These are phyloP conservation scores for Funneliformis geosporum DNA, from an alignment of 192 early-diverging fungal species.

Conservation along the genomic window DNA sequence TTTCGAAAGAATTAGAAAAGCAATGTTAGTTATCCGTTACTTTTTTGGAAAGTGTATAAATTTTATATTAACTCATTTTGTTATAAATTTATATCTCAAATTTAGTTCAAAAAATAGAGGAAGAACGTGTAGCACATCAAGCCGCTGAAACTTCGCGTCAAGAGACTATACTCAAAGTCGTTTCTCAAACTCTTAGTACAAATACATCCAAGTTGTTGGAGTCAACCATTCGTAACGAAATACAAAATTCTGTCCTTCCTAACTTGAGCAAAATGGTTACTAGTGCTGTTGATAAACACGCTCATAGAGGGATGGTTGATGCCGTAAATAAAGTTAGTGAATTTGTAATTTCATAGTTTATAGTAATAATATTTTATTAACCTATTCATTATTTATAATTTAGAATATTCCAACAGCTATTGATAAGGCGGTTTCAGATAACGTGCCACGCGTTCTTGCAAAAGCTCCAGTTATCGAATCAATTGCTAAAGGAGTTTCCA, in stretches of 20 bases:
- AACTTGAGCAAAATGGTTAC: conserved; percentile 44
- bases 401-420: conserved; percentile 44
- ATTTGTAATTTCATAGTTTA: neutral
- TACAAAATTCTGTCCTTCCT: conserved; percentile 46
- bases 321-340: conserved; percentile 41
- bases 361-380: neutral
- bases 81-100: neutral
- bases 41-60: neutral
- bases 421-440: conserved; percentile 41
- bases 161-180: conserved; percentile 47
- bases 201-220: conserved; percentile 50
- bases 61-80: neutral
- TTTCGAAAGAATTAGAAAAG: conserved; percentile 35
- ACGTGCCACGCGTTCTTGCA: conserved; percentile 40
- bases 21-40: conserved; percentile 24
- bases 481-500: conserved; percentile 41
- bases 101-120: conserved; percentile 34
- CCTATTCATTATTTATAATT: neutral
- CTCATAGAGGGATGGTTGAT: conserved; percentile 39
- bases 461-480: conserved; percentile 38
- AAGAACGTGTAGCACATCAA: conserved; percentile 36
- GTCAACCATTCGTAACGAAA: conserved; percentile 48
- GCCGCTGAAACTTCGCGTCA: conserved; percentile 48
- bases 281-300: conserved; percentile 45
- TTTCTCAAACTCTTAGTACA: conserved; percentile 47